Percentiles rank a stretch among this genome's conserved stretches.
Conservation (phyloP, 208 protist genomes). For the Crithidia bombi region DNA sequence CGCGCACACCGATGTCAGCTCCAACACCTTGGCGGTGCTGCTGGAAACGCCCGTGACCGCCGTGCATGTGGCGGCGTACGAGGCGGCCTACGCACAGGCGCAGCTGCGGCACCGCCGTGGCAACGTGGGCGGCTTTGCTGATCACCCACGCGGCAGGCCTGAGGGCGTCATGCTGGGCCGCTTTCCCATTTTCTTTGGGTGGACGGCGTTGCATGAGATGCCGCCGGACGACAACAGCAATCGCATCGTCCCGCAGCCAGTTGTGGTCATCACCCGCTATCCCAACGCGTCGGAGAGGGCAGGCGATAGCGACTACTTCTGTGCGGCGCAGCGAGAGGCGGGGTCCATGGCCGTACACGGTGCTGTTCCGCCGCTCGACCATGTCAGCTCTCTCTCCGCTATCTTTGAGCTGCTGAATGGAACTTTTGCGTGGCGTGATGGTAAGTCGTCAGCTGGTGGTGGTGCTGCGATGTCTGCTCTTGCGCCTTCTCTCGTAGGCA, state of each 20-base stretch:
- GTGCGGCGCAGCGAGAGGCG: conserved; percentile 3
- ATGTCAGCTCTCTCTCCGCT: conserved; percentile 35
- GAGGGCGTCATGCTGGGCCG: conserved; percentile 52
- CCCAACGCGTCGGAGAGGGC: not conserved
- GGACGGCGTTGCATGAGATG: conserved; percentile 64
- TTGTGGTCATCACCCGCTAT: conserved; percentile 44
- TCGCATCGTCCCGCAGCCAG: conserved; percentile 72
- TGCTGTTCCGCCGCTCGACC: conserved; percentile 49
- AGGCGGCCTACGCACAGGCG: conserved; percentile 24
- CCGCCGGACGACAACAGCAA: conserved; percentile 78
- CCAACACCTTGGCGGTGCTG: conserved; percentile 71
- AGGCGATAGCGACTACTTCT: conserved; percentile 3
- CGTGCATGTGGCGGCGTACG: conserved; percentile 44
- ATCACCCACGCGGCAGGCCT: not conserved
- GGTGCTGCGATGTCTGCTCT: not conserved
- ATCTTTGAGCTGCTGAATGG: conserved; percentile 34
- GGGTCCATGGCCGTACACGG: not conserved
- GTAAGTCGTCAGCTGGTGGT: conserved; percentile 2
- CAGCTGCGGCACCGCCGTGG: conserved; percentile 10
- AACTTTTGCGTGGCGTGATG: conserved; percentile 7
- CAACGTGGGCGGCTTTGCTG: not conserved
- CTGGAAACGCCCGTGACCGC: conserved; percentile 55
- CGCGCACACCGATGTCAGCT: conserved; percentile 54
- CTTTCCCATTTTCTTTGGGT: conserved; percentile 66
- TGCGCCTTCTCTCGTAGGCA: not conserved